Percentiles rank a stretch among this genome's conserved stretches.
phyloP scores from a whole-genome alignment of 148 eudicot species.

The Selenicereus undatus region DNA sequence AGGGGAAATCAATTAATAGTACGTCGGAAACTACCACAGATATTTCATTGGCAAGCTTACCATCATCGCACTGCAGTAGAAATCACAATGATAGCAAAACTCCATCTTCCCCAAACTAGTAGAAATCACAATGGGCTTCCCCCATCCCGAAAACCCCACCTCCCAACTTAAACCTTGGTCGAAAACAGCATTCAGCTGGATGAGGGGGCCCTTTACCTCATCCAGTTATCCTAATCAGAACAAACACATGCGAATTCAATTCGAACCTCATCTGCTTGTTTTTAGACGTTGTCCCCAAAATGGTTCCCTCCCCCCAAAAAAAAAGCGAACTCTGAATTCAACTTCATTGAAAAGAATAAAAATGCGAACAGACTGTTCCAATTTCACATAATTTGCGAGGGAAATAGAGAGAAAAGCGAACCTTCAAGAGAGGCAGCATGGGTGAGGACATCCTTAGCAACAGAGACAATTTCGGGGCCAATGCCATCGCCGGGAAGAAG shows the following conservation, averaged over 20 bases:
- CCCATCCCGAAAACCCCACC: too few relatives aligned
- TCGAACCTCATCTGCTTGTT: too few relatives aligned
- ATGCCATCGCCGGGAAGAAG: conserved; percentile 96
- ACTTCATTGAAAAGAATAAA: background rate
- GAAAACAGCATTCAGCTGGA: too few relatives aligned
- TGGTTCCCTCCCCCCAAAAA: too few relatives aligned
- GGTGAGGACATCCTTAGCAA: conserved; percentile 66
- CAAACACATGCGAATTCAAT: background rate
- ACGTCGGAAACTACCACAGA: background rate
- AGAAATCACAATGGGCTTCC: background rate
- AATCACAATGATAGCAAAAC: background rate
- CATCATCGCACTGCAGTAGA: background rate
- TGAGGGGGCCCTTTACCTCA: too few relatives aligned
- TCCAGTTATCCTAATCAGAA: background rate
- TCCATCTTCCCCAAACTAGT: background rate
- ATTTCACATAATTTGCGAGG: background rate
- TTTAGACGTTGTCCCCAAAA: too few relatives aligned
- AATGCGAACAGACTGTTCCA: background rate
- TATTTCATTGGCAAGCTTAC: background rate
- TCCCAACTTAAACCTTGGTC: too few relatives aligned
- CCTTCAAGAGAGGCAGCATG: conserved; percentile 75
- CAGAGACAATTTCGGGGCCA: conserved; percentile 88
- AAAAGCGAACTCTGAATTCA: background rate
- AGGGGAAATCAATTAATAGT: background rate
- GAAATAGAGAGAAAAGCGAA: conserved; percentile 9